Evolutionary conservation across 2,329 filamentous ascomycete species (phyloP).

Genomic region (Rhynchosporium agropyri): DNA sequence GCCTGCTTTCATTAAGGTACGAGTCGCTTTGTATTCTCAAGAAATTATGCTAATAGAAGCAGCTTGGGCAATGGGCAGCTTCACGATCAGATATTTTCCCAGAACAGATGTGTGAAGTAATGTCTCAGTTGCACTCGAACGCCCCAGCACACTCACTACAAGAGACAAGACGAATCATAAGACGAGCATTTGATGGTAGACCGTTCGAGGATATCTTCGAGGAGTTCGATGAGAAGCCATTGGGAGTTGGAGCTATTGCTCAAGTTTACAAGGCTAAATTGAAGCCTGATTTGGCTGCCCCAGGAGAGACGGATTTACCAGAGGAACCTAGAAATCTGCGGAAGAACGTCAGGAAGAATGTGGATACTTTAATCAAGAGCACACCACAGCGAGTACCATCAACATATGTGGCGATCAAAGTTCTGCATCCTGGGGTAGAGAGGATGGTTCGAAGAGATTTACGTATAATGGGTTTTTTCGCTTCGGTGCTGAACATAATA

Average conservation of each 20-base stretch:
- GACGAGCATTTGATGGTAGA: slow-evolving; percentile 78
- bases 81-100: slow-evolving; percentile 97
- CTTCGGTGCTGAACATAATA: slow-evolving; percentile 77
- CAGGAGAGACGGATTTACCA: slow-evolving; percentile 59
- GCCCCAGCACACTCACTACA: slow-evolving; percentile 87
- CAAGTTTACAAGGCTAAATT: slow-evolving; percentile 97
- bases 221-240: slow-evolving; percentile 85
- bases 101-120: slow-evolving; percentile 83
- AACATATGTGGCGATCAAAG: slow-evolving; percentile 92
- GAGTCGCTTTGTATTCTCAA: slow-evolving; percentile 17
- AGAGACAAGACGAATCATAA: slow-evolving; percentile 77
- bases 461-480: slow-evolving; percentile 93
- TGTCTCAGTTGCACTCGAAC: slow-evolving; percentile 94
- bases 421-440: slow-evolving; percentile 90
- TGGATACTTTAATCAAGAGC: slow-evolving; percentile 85
- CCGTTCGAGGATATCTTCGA: slow-evolving; percentile 91
- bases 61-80: slow-evolving; percentile 97
- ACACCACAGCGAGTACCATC: slow-evolving; percentile 85
- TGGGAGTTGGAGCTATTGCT: slow-evolving; percentile 94
- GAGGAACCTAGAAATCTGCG: slow-evolving; percentile 59
- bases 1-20: slow-evolving; percentile 94
- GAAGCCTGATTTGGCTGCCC: slow-evolving; percentile 73
- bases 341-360: slow-evolving; percentile 74
- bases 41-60: slow-evolving; percentile 31
- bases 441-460: slow-evolving; percentile 87